Base-by-base conservation (phyloP, 331 rosid species). In the Malus hybrid region DNA sequence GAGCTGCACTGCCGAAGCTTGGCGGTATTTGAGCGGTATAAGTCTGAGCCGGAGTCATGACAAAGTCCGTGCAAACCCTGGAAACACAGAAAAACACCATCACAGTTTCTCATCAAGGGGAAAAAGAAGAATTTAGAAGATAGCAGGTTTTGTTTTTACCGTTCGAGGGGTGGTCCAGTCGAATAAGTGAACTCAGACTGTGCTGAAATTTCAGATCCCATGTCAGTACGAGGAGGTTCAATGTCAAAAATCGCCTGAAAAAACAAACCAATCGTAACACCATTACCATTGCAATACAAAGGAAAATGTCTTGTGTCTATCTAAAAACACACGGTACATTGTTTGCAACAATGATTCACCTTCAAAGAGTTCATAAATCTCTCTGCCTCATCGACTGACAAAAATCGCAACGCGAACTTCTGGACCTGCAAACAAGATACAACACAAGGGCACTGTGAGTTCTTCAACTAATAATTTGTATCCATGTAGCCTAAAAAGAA, bases 351-450 rank as follows among this genome's bases (percentile, higher is more conserved):
- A 18, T 48, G 42, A 34, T 42, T 76, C 78, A 88, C 93, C 98
- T 90, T 86, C 81, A 93, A 77, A 76, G 81, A 75, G 79, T 48
- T 80, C 66, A 87, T 79, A 79, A 91, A 88, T 57, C 80, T 75
- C 63, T 90, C 80, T n/a, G 90, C 71, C 77, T 92, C 97, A 55
- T 67, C 36, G 29, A 60, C 75, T 28, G 96, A 83, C 77, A 91
- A 76, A 85, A 92, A 92, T 72, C 88, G 83, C 80, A 94, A 57
- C 26, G 90, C 97, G 61, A 92, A 94, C 87, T 92, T 94, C 83
- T 92, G 93, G 52, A 86, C 80, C 97, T 95, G 87, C 71, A 63
- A 70, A 71, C 81, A 69, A 29, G 66, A 11, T 26, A 3, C 6
- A 15, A 36, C 67, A 75, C 28, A 48, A 73, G 13, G 58, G 61